These are phyloP conservation scores for Caryopteris hybrid DNA, from an alignment of 305 asterid genomes.

Conservation along the genomic window DNA sequence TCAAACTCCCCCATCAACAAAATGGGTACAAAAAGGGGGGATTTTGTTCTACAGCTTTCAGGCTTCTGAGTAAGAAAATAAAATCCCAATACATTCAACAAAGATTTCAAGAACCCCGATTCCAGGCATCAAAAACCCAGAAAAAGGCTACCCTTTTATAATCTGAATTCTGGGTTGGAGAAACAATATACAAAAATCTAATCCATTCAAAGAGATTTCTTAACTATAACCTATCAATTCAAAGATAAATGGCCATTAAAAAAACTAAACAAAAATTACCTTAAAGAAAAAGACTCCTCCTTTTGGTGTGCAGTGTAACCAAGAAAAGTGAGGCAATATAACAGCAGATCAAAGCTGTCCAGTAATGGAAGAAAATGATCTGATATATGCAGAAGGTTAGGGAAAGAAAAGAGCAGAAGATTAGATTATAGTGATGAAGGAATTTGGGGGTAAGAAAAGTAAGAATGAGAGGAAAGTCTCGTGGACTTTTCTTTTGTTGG, in stretches of 20 bases:
- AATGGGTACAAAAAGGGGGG: neutral
- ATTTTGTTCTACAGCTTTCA: neutral
- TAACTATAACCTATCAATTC: neutral
- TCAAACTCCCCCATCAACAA: neutral
- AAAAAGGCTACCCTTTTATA: neutral
- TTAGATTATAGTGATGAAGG: constrained; percentile 18
- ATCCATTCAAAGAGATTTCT: neutral
- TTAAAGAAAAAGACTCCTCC: neutral
- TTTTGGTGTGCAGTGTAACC: neutral
- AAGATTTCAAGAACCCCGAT: neutral
- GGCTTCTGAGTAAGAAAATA: neutral
- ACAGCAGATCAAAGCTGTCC: constrained; percentile 18
- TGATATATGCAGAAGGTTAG: neutral
- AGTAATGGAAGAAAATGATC: neutral
- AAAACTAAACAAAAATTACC: constrained; percentile 1
- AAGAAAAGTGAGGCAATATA: constrained; percentile 3
- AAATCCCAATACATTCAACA: neutral
- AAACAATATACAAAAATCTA: neutral
- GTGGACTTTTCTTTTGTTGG: constrained; percentile 23
- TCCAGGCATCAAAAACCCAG: constrained; percentile 4
- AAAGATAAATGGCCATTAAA: neutral
- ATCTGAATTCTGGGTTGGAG: neutral
- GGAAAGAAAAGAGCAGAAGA: neutral
- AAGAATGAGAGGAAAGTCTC: constrained; percentile 11
- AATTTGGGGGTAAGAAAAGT: constrained; percentile 26